Evolutionary conservation across 2,329 filamentous ascomycete genomes (phyloP), one percentile per base, ranked within the genome.

Genomic region (Ophiostoma himal-ulmi): DNA sequence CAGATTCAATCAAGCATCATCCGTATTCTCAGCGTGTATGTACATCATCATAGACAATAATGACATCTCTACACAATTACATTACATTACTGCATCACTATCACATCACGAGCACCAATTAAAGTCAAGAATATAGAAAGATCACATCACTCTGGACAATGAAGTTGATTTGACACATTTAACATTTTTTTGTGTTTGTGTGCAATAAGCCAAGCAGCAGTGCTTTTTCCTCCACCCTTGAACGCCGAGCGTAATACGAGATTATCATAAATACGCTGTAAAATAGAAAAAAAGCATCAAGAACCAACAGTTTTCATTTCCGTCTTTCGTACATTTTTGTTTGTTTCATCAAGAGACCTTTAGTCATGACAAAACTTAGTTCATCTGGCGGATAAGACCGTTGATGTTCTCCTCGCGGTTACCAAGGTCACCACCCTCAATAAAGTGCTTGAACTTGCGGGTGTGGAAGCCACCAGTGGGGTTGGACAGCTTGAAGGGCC

Each of bases 401-500:
- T 98, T 98, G 89, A 98, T 97, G 86, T 94, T 90, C 79, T 98
- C 94, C 88, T 99, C 95, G 77, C 95, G 91, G 89, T 99, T 98
- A 82, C 95, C 95, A 78, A 96, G 86, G 84, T 99, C 95, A 90
- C 95, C 95, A 84, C 94, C 95, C 88, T 97, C 92, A 75, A 98
- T 92, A 86, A 92, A 98, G 87, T 98, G 94, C 88, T 93, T 95
- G 90, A 98, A 98, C 88, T 98, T 99, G 85, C 95, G 88, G 78
- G 91, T 84, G 78, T 91, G 91, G 93, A 98, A 99, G 76, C 95
- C 94, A 82, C 95, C 95, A 78, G 85, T 98, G 81, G 95, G 95
- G 89, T 96, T 97, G 89, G 89, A 93, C 77, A 99, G 91, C 91
- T 99, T 98, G 90, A 99, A 99, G 81, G 95, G 95, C 95, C 95